These are phyloP conservation scores for Trichosporon faecale DNA, from an alignment of 1,284 basidiomycete genomes.

Conservation along the genomic window DNA sequence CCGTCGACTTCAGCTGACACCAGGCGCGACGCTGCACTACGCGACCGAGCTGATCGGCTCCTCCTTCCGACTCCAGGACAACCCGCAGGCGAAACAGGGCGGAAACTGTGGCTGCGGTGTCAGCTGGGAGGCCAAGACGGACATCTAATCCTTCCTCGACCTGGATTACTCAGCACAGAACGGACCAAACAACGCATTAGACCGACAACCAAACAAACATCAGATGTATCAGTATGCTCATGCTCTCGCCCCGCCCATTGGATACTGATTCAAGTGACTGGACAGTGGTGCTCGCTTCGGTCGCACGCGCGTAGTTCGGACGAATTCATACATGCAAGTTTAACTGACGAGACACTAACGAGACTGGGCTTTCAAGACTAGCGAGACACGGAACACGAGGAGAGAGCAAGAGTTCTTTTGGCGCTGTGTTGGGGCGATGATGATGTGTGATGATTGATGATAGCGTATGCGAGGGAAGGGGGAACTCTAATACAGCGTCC, in stretches of 20 bases:
- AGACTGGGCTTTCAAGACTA: constrained; percentile 8
- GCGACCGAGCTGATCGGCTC: constrained; percentile 60
- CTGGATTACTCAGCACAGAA: not conserved
- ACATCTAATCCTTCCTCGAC: not conserved
- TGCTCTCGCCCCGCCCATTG: not conserved
- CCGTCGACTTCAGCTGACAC: not conserved
- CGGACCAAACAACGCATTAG: not conserved
- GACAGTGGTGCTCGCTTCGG: not conserved
- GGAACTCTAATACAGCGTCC: constrained; percentile 1
- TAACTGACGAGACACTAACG: constrained; percentile 2
- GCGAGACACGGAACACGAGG: not conserved
- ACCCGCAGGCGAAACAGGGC: constrained; percentile 57
- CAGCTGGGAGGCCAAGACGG: constrained; percentile 51
- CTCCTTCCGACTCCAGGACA: constrained; percentile 57
- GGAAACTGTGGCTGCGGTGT: constrained; percentile 60
- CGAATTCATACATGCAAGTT: constrained; percentile 7
- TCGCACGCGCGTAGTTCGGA: not conserved
- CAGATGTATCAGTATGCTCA: constrained; percentile 8
- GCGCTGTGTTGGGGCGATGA: not conserved
- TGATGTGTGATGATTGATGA: not conserved
- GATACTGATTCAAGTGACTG: too few species aligned
- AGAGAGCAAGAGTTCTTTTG: not conserved
- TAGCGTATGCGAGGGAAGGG: not conserved
- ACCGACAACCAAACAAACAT: not conserved
- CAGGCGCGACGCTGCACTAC: constrained; percentile 58